A percentile compares a stretch with the other conserved stretches of the same genome.
phyloP scores from a whole-genome alignment of 805 yeast genomes.

The Ogataea methanolica region DNA sequence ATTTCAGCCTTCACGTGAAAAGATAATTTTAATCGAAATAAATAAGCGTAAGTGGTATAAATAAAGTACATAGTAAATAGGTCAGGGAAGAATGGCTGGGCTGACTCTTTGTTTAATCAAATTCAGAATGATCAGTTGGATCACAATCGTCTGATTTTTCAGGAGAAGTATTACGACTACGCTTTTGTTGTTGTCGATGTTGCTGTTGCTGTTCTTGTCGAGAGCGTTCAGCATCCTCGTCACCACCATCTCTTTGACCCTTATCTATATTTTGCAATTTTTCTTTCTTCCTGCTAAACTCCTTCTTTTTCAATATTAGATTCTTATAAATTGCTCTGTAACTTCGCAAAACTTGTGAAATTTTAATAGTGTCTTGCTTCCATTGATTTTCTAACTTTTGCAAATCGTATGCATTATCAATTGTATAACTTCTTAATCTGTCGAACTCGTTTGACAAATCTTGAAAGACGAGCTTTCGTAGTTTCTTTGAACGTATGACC shows the following conservation, averaged over 20 bases:
- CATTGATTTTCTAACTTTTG: slow-evolving; percentile 7
- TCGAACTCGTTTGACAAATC: background rate
- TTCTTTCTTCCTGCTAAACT: slow-evolving; percentile 2
- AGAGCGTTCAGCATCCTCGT: background rate
- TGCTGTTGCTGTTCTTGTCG: too few species aligned
- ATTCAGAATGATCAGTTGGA: background rate
- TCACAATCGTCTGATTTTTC: background rate
- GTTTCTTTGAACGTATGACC: too few species aligned
- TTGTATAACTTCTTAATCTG: slow-evolving; percentile 2
- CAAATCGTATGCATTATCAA: background rate
- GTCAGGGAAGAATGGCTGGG: too few species aligned
- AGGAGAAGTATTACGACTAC: too few species aligned
- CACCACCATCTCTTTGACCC: background rate
- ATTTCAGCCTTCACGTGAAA: too few species aligned
- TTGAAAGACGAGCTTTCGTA: slow-evolving; percentile 1
- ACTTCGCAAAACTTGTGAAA: slow-evolving; percentile 10
- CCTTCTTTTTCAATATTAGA: slow-evolving; percentile 9
- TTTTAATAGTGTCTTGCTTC: slow-evolving; percentile 5
- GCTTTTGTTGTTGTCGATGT: too few species aligned
- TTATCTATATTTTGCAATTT: background rate
- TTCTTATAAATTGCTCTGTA: slow-evolving; percentile 10
- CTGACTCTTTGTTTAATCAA: background rate
- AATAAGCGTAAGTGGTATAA: background rate
- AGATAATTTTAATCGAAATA: too few species aligned
- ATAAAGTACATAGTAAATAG: background rate